A percentile compares a stretch with the other conserved stretches of the same genome.
phyloP scores from a whole-genome alignment of 2,329 filamentous ascomycete species.

The Penicillium rolfsii region DNA sequence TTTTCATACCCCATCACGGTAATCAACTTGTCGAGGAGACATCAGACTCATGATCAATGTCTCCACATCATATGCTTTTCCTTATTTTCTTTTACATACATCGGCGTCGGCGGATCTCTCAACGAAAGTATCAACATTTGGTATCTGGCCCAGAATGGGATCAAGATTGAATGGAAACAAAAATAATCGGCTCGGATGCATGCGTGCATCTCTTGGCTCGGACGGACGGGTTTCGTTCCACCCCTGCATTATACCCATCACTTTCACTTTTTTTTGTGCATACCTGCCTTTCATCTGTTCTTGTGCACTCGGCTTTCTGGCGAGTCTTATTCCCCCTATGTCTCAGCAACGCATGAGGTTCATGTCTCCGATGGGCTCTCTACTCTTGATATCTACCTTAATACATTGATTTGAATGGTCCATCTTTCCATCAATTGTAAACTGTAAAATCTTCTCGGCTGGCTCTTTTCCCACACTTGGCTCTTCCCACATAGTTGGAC shows the following conservation, averaged over 20 bases:
- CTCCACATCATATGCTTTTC: not conserved
- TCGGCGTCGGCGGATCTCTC: slow-evolving; percentile 11
- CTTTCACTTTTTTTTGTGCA: slow-evolving; percentile 13
- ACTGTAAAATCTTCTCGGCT: not conserved
- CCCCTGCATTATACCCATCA: slow-evolving; percentile 26
- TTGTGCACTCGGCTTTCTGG: too few species aligned
- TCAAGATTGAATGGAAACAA: slow-evolving; percentile 10
- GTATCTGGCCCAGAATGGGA: not conserved
- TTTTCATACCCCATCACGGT: slow-evolving; percentile 8
- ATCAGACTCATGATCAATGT: slow-evolving; percentile 9
- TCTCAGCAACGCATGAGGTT: slow-evolving; percentile 1
- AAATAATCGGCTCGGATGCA: slow-evolving; percentile 10
- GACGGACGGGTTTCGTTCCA: slow-evolving; percentile 19
- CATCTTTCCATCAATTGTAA: not conserved
- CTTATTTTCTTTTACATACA: slow-evolving; percentile 7
- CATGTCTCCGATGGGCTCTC: slow-evolving; percentile 10
- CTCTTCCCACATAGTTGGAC: not conserved
- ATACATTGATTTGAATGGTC: slow-evolving; percentile 6
- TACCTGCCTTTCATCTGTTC: not conserved
- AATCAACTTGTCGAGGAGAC: slow-evolving; percentile 9
- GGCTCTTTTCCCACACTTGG: too few species aligned
- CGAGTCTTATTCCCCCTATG: slow-evolving; percentile 7
- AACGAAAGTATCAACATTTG: slow-evolving; percentile 5
- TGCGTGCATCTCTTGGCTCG: slow-evolving; percentile 14
- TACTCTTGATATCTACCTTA: slow-evolving; percentile 15